phyloP scores from a whole-genome alignment of 805 yeast genomes.

The Lipomyces anomalus region DNA sequence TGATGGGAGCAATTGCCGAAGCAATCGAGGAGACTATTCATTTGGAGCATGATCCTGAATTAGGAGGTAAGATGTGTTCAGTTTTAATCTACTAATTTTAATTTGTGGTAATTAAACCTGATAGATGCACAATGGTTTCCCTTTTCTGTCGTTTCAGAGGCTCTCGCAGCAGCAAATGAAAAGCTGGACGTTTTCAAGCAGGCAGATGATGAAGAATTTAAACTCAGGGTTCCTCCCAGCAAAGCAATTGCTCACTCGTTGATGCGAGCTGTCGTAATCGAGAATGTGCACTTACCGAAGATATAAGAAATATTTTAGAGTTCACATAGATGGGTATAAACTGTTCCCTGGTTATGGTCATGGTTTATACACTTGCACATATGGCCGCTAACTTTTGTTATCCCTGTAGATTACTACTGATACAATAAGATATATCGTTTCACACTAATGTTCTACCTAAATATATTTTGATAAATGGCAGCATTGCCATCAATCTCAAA shows the following conservation, averaged over 20 bases:
- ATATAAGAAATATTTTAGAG: not conserved
- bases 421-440: too few relatives aligned
- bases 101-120: not conserved
- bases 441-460: too few relatives aligned
- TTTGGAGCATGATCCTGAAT: conserved; percentile 78
- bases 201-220: not conserved
- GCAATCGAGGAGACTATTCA: conserved; percentile 58
- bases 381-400: too few relatives aligned
- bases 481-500: too few relatives aligned
- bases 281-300: conserved; percentile 21
- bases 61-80: conserved; percentile 35
- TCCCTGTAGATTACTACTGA: too few relatives aligned
- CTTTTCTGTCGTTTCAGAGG: conserved; percentile 43
- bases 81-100: not conserved
- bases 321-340: too few relatives aligned
- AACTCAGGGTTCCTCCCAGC: conserved; percentile 23
- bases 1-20: conserved; percentile 92
- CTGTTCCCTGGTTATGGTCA: too few relatives aligned
- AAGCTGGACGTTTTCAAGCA: not conserved
- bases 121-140: conserved; percentile 82
- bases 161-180: conserved; percentile 30
- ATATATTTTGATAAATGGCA: too few relatives aligned
- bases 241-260: conserved; percentile 23
- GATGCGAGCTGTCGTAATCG: conserved; percentile 23
- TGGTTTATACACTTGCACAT: too few relatives aligned